A percentile compares a stretch with the other conserved stretches of the same genome.
phyloP scores from a whole-genome alignment of 257 asterid species.

The Jacaranda copaia region DNA sequence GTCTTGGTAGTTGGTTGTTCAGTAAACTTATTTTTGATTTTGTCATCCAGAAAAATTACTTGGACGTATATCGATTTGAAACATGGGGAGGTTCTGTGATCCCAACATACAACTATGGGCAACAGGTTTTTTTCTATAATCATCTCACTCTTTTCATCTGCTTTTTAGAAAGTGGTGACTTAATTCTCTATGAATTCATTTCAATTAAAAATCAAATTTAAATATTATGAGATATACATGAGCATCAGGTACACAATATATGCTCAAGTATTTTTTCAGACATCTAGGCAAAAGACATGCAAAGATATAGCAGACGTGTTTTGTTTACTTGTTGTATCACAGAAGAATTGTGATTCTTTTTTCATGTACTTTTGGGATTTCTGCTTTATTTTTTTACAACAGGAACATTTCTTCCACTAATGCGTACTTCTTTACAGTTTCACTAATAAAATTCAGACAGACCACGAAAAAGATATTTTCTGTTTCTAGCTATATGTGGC shows the following conservation, averaged over 20 bases:
- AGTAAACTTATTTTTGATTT: constrained; percentile 35
- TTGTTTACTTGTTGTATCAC: constrained; percentile 7
- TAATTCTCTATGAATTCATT: constrained; percentile 24
- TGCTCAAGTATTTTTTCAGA: constrained; percentile 21
- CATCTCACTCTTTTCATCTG: constrained; percentile 27
- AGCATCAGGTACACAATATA: constrained; percentile 17
- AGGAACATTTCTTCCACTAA: not conserved
- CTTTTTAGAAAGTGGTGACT: constrained; percentile 15
- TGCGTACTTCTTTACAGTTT: not conserved
- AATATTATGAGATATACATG: constrained; percentile 4
- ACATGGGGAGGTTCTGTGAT: constrained; percentile 95
- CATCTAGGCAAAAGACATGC: constrained; percentile 9
- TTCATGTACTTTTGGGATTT: constrained; percentile 29
- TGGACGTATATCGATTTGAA: constrained; percentile 91
- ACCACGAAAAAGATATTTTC: not conserved
- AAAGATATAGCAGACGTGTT: not conserved
- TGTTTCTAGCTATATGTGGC: not conserved
- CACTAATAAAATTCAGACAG: not conserved
- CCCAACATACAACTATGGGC: constrained; percentile 77
- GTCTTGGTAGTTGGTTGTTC: constrained; percentile 6
- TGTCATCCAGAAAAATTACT: constrained; percentile 82
- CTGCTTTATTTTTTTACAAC: not conserved
- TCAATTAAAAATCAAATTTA: constrained; percentile 11
- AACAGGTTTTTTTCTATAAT: constrained; percentile 63
- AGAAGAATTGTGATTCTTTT: not conserved